Evolutionary conservation across 257 asterid species (phyloP), one percentile per base, ranked within the genome.

Genomic region (Prunella vulgaris): DNA sequence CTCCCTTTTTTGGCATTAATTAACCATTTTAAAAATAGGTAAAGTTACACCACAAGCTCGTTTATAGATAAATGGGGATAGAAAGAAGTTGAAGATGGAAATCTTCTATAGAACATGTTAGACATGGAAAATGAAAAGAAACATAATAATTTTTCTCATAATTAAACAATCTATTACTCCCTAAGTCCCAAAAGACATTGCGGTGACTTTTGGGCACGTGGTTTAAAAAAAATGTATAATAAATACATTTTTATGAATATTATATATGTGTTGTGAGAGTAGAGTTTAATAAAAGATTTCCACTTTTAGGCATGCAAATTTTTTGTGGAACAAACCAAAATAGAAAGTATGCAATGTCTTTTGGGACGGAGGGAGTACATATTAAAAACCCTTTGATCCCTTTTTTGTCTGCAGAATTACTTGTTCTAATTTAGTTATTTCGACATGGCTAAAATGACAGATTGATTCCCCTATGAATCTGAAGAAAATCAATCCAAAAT

Each of bases 401-500:
- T 49, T 15, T 10, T 33, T 64, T 37, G 18, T 30, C 17, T 62
- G 64, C 72, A 60, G 77, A 1, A 2, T 28, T 40, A 54, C 65
- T 9, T 4, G 33, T 14, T 60, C 7, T 68, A 21, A 32, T n/a
- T 46, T n/a, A 32, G 38, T 51, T 51, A 21, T 22, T 21, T 42
- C 8, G 58, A 18, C 40, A 70, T 65, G 71, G 68, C 64, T 7
- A 73, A 49, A 63, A 8, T 62, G 38, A 7, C 37, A n/a, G 28
- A 40, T 38, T 13, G 32, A 65, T 18, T 32, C 58, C 54, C 28
- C 71, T 18, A 24, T 3, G 10, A 75, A 66, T 30, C 57, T 46
- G 21, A 74, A 75, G 48, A 83, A 77, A 65, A 59, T 38, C 7
- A 42, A 64, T 46, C 65, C 56, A 10, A 49, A 64, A 64, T 13